Evolutionary conservation across 352 stramenopile species (phyloP).

Genomic region (Globisporangium camurandrum): DNA sequence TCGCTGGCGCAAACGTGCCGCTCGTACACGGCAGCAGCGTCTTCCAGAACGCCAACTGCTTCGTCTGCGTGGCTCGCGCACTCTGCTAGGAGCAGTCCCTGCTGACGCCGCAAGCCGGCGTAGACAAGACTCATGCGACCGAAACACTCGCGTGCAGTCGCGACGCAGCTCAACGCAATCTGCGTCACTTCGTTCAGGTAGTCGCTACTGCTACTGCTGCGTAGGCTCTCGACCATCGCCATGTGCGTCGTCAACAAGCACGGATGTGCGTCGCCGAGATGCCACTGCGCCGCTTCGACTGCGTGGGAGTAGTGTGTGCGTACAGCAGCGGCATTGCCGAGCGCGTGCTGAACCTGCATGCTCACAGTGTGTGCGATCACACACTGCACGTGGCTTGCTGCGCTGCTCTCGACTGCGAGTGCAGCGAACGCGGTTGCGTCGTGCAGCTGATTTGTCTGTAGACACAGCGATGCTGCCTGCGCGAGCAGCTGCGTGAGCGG

Average conservation of each 20-base stretch:
- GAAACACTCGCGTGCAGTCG: conserved; percentile 30
- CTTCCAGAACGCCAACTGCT: conserved; percentile 39
- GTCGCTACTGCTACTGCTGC: conserved; percentile 4
- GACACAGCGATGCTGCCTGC: conserved; percentile 28
- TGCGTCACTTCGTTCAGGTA: conserved; percentile 17
- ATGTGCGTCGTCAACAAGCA: conserved; percentile 35
- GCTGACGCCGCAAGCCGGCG: conserved; percentile 32
- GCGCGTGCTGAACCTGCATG: conserved; percentile 25
- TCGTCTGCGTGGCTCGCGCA: conserved; percentile 15
- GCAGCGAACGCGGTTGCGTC: conserved; percentile 21
- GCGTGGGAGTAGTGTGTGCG: conserved; percentile 21
- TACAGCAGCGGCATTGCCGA: conserved; percentile 11
- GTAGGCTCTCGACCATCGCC: conserved; percentile 37
- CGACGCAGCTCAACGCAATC: conserved; percentile 17
- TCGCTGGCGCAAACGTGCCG: conserved; percentile 12
- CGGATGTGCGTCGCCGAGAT: conserved; percentile 30
- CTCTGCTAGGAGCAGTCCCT: conserved; percentile 28
- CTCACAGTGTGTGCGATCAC: conserved; percentile 20
- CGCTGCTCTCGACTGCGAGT: conserved; percentile 29
- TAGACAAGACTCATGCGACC: conserved; percentile 41
- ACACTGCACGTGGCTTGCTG: conserved; percentile 18
- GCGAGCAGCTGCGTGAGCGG: conserved; percentile 30
- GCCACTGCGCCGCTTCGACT: conserved; percentile 26
- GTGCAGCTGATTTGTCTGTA: conserved; percentile 9
- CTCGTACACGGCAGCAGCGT: conserved; percentile 48